Evolutionary conservation across 148 eudicot genomes (phyloP), one percentile per base, ranked within the genome.

Genomic region (Pouteria glomerata): DNA sequence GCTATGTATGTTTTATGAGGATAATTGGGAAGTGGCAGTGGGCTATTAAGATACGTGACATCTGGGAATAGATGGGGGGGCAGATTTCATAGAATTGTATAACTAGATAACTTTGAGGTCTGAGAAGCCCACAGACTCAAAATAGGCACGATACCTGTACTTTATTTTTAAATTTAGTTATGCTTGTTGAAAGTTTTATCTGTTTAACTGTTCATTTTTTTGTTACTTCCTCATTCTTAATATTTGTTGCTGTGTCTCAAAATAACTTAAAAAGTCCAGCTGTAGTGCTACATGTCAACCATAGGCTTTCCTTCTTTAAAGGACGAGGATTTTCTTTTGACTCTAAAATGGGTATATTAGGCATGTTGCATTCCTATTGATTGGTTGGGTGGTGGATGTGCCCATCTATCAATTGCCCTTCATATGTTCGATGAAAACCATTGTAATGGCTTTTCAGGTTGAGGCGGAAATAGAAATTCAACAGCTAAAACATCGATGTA

Each of bases 401-500:
- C 48, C 23, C 56, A 26, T 42, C 57, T 44, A 14, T 1, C 64
- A 47, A 65, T 57, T 39, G 53, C 31, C 56, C 7, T 47, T 26
- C 37, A 10, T 72, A 14, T 37, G 59, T 63, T 52, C 30, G 61
- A 63, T 37, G 47, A 26, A 73, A 73, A 53, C 15, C 23, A 52
- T 63, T 52, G 27, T 24, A 57, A 66, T 80, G 72, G 66, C 66
- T 67, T 77, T 71, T 70, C 82, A 91, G 93, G 74, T 61, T 52
- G 71, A 66, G 48, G 78, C 82, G 42, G 82, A 84, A 76, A 42
- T 47, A 57, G 84, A 82, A 80, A 85, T 91, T 44, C 65, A 69
- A 47, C 72, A 70, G 50, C 80, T 86, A 42, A 81, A 76, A 75
- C 70, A 73, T 37, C 76, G 76, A 35, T 76, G 83, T 53, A 72